phyloP scores from a whole-genome alignment of 129 eudicot genomes.

The Mikania micrantha region DNA sequence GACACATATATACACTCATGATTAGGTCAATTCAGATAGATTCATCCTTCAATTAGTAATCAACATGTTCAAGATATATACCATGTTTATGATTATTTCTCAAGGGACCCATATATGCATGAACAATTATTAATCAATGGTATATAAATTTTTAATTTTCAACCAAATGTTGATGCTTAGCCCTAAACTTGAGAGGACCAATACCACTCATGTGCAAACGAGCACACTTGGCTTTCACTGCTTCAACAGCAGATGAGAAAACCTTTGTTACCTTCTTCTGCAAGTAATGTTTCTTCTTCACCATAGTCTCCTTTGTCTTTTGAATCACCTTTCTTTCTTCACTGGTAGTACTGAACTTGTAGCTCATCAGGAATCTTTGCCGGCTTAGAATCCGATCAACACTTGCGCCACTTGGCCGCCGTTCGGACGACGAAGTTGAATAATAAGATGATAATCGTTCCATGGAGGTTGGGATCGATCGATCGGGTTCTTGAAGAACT shows the following conservation, averaged over 20 bases:
- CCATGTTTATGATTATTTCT: too few species aligned
- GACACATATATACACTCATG: too few species aligned
- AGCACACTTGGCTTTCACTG: background rate
- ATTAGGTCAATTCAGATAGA: too few species aligned
- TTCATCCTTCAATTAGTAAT: too few species aligned
- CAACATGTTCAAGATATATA: too few species aligned
- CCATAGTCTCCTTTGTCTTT: background rate
- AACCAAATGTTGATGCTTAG: background rate
- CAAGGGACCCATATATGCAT: too few species aligned
- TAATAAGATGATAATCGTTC: background rate
- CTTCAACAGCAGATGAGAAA: background rate
- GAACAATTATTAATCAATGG: too few species aligned
- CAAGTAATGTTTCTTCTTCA: background rate
- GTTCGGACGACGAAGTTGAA: background rate
- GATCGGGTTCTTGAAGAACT: background rate
- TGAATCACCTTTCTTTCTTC: background rate
- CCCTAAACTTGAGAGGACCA: background rate
- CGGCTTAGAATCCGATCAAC: conserved; percentile 12
- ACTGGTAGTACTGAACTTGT: background rate
- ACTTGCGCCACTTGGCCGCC: background rate
- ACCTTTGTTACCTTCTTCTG: background rate
- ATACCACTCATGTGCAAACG: background rate
- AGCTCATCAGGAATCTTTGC: conserved; percentile 4
- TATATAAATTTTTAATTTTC: background rate
- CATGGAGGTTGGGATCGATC: background rate